A percentile compares a stretch with the other conserved stretches of the same genome.
Conservation (phyloP, 371 early-diverging fungal genomes). For the Saksenaea vasiformis region DNA sequence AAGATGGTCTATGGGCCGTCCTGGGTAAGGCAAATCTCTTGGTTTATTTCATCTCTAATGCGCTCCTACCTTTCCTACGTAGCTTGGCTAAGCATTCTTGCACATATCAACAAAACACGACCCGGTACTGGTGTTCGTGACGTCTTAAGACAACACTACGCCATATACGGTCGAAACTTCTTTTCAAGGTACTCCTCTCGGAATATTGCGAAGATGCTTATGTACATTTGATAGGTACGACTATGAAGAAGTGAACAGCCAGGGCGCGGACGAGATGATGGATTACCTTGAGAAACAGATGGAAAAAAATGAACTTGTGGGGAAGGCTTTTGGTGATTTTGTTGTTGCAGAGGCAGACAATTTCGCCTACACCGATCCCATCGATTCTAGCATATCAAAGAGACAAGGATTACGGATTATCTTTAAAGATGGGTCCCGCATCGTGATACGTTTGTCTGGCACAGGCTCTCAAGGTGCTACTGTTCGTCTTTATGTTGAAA, state of each 20-base stretch:
- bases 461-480: conserved; percentile 97
- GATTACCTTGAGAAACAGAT: conserved; percentile 62
- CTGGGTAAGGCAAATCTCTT: conserved; percentile 53
- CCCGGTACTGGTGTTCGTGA: conserved; percentile 67
- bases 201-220: conserved; percentile 5
- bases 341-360: conserved; percentile 80
- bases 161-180: conserved; percentile 93
- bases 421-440: conserved; percentile 88
- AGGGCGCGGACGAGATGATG: conserved; percentile 81
- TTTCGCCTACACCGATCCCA: conserved; percentile 93
- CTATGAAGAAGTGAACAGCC: conserved; percentile 93
- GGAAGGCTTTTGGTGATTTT: conserved; percentile 63
- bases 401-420: conserved; percentile 93
- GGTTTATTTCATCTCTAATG: conserved; percentile 2
- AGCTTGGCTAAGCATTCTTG: conserved; percentile 95
- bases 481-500: conserved; percentile 94
- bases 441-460: conserved; percentile 91
- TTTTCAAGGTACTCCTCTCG: conserved; percentile 69
- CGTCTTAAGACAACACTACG: conserved; percentile 80
- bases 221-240: conserved; percentile 65
- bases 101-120: conserved; percentile 65
- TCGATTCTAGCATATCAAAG: conserved; percentile 84
- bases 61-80: conserved; percentile 2
- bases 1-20: conserved; percentile 98
- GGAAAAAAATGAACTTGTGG: conserved; percentile 51